phyloP scores from a whole-genome alignment of 2,329 filamentous ascomycete species.

The Verticillium tricorpus region DNA sequence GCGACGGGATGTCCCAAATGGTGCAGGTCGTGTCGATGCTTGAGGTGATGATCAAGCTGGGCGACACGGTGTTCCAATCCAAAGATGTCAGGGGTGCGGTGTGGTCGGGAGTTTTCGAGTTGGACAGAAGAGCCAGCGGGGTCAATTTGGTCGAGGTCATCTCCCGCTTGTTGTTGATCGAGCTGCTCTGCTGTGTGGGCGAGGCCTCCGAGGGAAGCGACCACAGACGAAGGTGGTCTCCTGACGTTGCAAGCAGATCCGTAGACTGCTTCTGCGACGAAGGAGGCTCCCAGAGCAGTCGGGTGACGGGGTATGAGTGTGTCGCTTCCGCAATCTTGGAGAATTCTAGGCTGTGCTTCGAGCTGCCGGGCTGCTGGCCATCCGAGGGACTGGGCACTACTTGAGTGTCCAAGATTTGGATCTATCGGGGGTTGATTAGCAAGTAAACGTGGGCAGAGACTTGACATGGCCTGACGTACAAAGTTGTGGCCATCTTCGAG shows the following conservation, averaged over 20 bases:
- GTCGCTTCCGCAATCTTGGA: slow-evolving; percentile 92
- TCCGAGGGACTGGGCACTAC: slow-evolving; percentile 66
- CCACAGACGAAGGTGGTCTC: slow-evolving; percentile 91
- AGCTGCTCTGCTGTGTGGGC: slow-evolving; percentile 57
- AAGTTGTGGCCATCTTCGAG: slow-evolving; percentile 98
- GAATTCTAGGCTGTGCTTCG: slow-evolving; percentile 80
- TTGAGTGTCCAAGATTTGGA: slow-evolving; percentile 93
- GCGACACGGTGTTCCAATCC: slow-evolving; percentile 97
- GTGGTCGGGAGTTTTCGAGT: slow-evolving; percentile 97
- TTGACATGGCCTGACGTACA: slow-evolving; percentile 45
- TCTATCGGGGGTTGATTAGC: slow-evolving; percentile 46
- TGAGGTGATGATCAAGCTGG: slow-evolving; percentile 95
- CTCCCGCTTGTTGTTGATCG: slow-evolving; percentile 59
- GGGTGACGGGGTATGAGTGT: slow-evolving; percentile 94
- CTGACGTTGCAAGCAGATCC: slow-evolving; percentile 89
- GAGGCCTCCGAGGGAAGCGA: slow-evolving; percentile 71
- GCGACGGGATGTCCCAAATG: slow-evolving; percentile 97
- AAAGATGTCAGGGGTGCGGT: slow-evolving; percentile 93
- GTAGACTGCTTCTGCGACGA: slow-evolving; percentile 94
- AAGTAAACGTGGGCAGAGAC: neutral
- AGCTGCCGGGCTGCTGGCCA: slow-evolving; percentile 62
- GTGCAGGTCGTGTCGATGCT: slow-evolving; percentile 99
- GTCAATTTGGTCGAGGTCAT: slow-evolving; percentile 73
- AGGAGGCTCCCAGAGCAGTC: slow-evolving; percentile 92
- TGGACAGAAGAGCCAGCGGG: slow-evolving; percentile 86